phyloP scores from a whole-genome alignment of 495 filamentous ascomycete genomes.

The Sphaerosporella brunnea region DNA sequence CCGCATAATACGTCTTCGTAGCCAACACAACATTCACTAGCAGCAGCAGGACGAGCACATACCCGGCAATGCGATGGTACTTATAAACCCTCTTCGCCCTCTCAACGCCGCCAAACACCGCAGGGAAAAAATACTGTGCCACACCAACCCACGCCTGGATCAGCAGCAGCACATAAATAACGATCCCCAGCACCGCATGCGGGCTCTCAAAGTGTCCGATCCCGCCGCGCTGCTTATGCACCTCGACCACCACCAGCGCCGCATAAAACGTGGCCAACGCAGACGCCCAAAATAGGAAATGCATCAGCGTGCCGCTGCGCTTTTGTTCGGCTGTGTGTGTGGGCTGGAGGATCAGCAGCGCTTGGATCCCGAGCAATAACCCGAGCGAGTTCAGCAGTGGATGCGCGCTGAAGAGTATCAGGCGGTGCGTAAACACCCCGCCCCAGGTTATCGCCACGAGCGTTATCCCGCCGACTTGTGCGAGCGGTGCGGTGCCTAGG shows the following conservation, averaged over 20 bases:
- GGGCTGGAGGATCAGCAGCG: conserved; percentile 72
- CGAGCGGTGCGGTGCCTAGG: conserved; percentile 49
- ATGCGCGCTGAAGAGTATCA: conserved; percentile 68
- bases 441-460: conserved; percentile 50
- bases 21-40: conserved; percentile 59
- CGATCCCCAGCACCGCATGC: conserved; percentile 63
- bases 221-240: conserved; percentile 14
- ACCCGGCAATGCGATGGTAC: conserved; percentile 70
- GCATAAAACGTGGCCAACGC: conserved; percentile 26
- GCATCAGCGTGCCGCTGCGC: conserved; percentile 45
- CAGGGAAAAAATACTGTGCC: conserved; percentile 55
- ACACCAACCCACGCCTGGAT: conserved; percentile 63
- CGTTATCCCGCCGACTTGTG: conserved; percentile 49
- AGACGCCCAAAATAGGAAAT: conserved; percentile 47
- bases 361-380: conserved; percentile 55
- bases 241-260: conserved; percentile 11
- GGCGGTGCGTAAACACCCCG: conserved; percentile 42
- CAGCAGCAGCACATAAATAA: conserved; percentile 52
- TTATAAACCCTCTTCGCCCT: conserved; percentile 72
- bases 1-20: conserved; percentile 52
- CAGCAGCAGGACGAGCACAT: conserved; percentile 49
- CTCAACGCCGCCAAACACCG: conserved; percentile 55
- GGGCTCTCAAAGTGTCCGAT: conserved; percentile 51
- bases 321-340: conserved; percentile 64
- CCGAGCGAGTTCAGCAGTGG: conserved; percentile 65